These are phyloP conservation scores for Chondrus crispus DNA, from an alignment of 23 red algal genomes.

Conservation along the genomic window DNA sequence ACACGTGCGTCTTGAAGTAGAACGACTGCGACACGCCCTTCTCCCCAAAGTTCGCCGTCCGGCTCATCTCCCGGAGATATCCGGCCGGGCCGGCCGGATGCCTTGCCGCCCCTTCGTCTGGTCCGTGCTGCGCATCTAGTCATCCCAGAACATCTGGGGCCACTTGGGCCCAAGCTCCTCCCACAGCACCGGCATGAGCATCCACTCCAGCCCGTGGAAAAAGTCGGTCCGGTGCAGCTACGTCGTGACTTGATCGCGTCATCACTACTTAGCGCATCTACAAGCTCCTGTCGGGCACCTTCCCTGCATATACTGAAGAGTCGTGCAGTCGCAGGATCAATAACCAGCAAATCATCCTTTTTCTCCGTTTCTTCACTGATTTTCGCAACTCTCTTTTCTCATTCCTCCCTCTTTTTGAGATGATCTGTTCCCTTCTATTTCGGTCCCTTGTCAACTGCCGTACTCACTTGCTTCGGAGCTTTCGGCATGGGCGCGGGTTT, in stretches of 20 bases:
- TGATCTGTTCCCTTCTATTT: conserved; percentile 47
- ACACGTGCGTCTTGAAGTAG: conserved; percentile 52
- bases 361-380: too few species aligned
- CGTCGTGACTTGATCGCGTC: too few species aligned
- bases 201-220: conserved; percentile 72
- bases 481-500: neutral
- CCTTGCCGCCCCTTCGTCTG: conserved; percentile 48
- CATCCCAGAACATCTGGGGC: conserved; percentile 69
- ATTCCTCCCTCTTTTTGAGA: conserved; percentile 18
- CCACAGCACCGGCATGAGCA: conserved; percentile 51
- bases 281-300: too few species aligned
- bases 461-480: neutral
- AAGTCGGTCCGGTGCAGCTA: conserved; percentile 73
- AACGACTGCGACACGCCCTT: conserved; percentile 49
- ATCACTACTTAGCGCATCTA: too few species aligned
- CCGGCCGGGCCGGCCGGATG: conserved; percentile 59
- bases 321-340: too few species aligned
- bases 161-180: conserved; percentile 47
- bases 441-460: neutral
- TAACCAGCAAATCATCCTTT: too few species aligned
- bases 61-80: too few species aligned
- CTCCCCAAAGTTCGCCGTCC: conserved; percentile 63
- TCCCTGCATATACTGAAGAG: too few species aligned
- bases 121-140: conserved; percentile 45
- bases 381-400: too few species aligned